Evolutionary conservation across 108 stramenopile genomes (phyloP), one percentile per base, ranked within the genome.

Genomic region (Nitzschia sp.): DNA sequence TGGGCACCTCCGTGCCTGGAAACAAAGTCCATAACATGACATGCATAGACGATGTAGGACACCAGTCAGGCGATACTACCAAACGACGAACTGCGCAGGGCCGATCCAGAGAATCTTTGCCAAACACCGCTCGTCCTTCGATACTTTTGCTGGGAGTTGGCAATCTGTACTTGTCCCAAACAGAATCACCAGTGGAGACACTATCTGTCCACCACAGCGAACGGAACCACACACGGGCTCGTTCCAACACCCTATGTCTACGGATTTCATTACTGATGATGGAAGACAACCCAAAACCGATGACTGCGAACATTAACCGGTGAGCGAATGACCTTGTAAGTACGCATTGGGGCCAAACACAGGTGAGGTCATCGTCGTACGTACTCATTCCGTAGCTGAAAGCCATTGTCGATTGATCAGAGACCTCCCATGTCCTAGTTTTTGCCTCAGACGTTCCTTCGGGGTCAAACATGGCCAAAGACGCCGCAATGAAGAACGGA

Each of bases 21-120:
- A 59, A 59, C n/a, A 76, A 44, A 15, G 69, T 76, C 12, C 70
- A 24, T 37, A 76, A 40, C 17, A 62, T 59, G 25, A 69, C 69
- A 48, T 59, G 42, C 54, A 76, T 56, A 22, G 43, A 51, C 8
- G 75, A 69, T 34, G 75, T 69, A 10, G 48, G 25, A 7, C 68
- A 50, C 69, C 69, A 70, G 37, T 76, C 65, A 9, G 75, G 75
- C 11, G 75, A 76, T 8, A 76, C 57, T 0, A 66, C 10, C 60
- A 68, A 59, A 19, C 44, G 22, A 10, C 44, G 66, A 54, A 57
- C 44, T 1, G 63, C 73, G 60, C 57, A 24, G 11, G 54, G 22
- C 17, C 9, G 26, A 11, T 10, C 21, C 2, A 12, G 61, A 19
- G 19, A 48, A 41, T 14, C 39, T 14, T 54, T 34, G 0, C 69